Base-by-base conservation (phyloP, 176 grass and related monocot genomes). In the Puya raimondii region DNA sequence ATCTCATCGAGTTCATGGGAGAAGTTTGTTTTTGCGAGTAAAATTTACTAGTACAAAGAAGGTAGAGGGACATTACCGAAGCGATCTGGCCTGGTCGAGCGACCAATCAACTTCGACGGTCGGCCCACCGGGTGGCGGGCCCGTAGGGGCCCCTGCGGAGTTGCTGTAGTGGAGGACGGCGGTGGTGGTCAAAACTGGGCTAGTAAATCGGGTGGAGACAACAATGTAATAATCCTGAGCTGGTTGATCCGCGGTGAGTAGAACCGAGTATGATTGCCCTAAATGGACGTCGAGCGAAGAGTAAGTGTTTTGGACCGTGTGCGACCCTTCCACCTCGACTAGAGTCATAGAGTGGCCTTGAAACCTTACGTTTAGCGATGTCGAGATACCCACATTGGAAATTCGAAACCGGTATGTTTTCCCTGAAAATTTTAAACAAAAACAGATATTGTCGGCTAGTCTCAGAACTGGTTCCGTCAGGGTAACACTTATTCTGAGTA, bases 271-370 rank as follows among this genome's bases (percentile, higher is more conserved):
- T 11, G 94, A 99, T 74, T 99, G 89, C 53, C 94, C 94, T 21
- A 99, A 63, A 80, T 99, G 94, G 20, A 99, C 18, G 9, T 99
- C 94, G 1, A 99, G 68, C 1, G 89, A 99, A 53, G 84, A 58
- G 82, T 86, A 99, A 0, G 63, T 80, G 75, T 65, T 93, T 70
- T 99, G 94, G 70, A 99, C 66, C 4, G 79, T 88, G 87, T 99
- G 94, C 13, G 94, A 99, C 14, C 94, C 94, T 66, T 99, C 94
- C 49, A 99, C 94, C 70, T 99, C 94, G 69, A 99, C 94, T 47
- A 99, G 75, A 42, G 80, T 27, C 89, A 99, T 82, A 20, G 77
- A 85, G 76, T 99, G 94, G 0, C 89, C 89, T 69, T 99, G 94
- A 72, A 99, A 84, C 64, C 89, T 90, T 73, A 99, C 87, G 83